Evolutionary conservation across 176 grass and related monocot species (phyloP).

Genomic region (Oryza meyeriana): DNA sequence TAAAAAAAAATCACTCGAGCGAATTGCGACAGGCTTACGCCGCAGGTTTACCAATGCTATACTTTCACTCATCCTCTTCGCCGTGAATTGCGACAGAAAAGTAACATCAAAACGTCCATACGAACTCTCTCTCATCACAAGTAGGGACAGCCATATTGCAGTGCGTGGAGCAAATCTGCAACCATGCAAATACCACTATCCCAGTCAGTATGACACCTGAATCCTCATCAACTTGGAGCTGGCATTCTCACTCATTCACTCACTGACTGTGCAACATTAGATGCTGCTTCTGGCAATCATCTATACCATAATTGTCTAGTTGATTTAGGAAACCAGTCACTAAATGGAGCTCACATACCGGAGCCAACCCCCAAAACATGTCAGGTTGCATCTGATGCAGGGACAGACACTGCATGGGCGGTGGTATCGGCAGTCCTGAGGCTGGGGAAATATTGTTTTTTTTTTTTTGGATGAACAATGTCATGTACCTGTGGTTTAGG

Average conservation of each 20-base stretch:
- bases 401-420: not conserved
- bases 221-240: not conserved
- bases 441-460: not conserved
- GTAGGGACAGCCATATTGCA: not conserved
- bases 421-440: not conserved
- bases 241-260: not conserved
- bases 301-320: not conserved
- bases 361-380: not conserved
- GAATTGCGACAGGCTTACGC: not conserved
- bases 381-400: not conserved
- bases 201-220: not conserved
- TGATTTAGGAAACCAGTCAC: not conserved
- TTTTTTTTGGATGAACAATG: not conserved
- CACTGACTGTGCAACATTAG: too few species aligned
- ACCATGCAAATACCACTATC: not conserved
- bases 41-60: not conserved
- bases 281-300: not conserved
- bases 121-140: not conserved
- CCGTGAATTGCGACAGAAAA: not conserved
- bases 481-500: too few species aligned
- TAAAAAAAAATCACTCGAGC: not conserved
- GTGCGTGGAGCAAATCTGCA: not conserved
- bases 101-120: not conserved
- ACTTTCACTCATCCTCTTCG: not conserved
- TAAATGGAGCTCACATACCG: not conserved